Percentiles rank a stretch among this genome's conserved stretches.
These are phyloP conservation scores for Amesomyces nigricolor DNA, from an alignment of 2,329 filamentous ascomycete species.

Conservation along the genomic window DNA sequence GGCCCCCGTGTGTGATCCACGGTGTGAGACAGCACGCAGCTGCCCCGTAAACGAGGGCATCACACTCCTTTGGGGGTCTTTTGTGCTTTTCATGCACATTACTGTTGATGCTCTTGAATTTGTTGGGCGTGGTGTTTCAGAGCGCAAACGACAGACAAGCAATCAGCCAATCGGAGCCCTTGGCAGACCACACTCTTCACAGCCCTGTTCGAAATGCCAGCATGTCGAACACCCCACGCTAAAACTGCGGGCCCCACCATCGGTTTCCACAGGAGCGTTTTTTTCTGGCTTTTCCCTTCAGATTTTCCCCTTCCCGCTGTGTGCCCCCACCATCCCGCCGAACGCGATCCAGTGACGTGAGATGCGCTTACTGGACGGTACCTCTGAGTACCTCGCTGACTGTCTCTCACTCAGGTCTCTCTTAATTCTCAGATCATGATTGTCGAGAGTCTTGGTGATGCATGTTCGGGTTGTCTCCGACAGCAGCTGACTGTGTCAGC, in stretches of 20 bases:
- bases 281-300: conserved; percentile 28
- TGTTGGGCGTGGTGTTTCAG: not conserved
- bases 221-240: conserved; percentile 7
- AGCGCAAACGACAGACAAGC: not conserved
- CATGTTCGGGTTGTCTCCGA: no score
- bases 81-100: not conserved
- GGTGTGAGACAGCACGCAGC: no score
- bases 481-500: no score
- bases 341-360: not conserved
- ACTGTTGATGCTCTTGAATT: not conserved
- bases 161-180: conserved; percentile 8
- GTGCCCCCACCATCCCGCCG: conserved; percentile 3
- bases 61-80: not conserved
- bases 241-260: not conserved
- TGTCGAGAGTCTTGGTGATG: no score
- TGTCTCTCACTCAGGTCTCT: no score
- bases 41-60: no score
- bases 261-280: not conserved
- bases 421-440: no score
- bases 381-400: no score
- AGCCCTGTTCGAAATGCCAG: conserved; percentile 1
- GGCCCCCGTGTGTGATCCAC: not conserved
- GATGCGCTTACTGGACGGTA: not conserved
- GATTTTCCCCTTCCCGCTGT: not conserved
- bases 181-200: not conserved